Evolutionary conservation across 2,329 filamentous ascomycete genomes (phyloP).

Genomic region (Pseudophaeomoniella oleicola): DNA sequence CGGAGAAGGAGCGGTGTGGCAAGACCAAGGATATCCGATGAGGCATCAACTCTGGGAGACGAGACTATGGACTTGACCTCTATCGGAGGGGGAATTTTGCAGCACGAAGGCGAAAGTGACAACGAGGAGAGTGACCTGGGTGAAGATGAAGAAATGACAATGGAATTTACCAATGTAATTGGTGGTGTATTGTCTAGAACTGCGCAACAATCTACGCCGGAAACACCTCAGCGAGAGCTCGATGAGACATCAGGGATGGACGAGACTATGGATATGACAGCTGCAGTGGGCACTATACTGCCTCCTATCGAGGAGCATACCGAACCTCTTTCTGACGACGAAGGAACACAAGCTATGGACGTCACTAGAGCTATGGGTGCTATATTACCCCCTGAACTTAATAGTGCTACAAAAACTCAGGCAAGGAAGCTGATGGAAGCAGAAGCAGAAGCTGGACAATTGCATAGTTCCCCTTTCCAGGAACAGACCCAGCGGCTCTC

Average conservation of each 20-base stretch:
- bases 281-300: constrained; percentile 29
- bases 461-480: constrained; percentile 31
- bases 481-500: constrained; percentile 17
- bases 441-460: constrained; percentile 36
- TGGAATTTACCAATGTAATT: constrained; percentile 30
- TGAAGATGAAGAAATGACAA: constrained; percentile 30
- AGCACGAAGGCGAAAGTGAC: constrained; percentile 10
- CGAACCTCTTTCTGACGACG: constrained; percentile 19
- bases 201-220: constrained; percentile 2
- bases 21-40: constrained; percentile 20
- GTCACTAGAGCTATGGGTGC: constrained; percentile 50
- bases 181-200: constrained; percentile 19
- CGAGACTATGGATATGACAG: constrained; percentile 47
- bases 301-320: constrained; percentile 22
- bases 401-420: constrained; percentile 26
- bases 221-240: not conserved
- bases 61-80: constrained; percentile 43
- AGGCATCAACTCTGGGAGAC: constrained; percentile 27
- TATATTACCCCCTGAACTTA: constrained; percentile 35
- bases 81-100: constrained; percentile 36
- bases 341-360: constrained; percentile 49
- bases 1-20: constrained; percentile 19
- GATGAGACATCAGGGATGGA: constrained; percentile 13
- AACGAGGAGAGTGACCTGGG: constrained; percentile 19
- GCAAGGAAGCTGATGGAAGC: constrained; percentile 46